A percentile compares a stretch with the other conserved stretches of the same genome.
Evolutionary conservation across 2,329 filamentous ascomycete species (phyloP).

Genomic region (Diaporthe capsici): DNA sequence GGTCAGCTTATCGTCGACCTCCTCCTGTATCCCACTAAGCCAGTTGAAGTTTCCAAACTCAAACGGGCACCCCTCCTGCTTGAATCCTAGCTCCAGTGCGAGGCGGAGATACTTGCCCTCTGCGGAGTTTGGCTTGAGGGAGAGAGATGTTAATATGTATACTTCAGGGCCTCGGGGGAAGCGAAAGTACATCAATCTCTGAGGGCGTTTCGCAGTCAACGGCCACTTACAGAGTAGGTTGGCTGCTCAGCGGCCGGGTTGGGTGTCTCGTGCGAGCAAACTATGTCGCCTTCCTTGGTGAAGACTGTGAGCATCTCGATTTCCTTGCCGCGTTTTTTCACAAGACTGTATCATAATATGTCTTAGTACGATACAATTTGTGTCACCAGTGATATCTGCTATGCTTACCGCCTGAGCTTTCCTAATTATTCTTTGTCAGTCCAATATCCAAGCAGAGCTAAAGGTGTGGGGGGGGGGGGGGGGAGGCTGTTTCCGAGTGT

Average conservation of each 20-base stretch:
- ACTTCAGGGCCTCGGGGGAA: not conserved
- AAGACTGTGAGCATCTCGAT: constrained; percentile 13
- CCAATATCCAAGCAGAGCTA: not conserved
- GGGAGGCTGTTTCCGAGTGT: not conserved
- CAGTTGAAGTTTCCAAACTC: constrained; percentile 8
- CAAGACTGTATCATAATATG: not conserved
- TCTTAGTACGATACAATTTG: not conserved
- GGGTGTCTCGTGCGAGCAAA: constrained; percentile 1
- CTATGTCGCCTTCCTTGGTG: constrained; percentile 6
- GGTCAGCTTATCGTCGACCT: constrained; percentile 22
- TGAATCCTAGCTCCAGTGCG: constrained; percentile 9
- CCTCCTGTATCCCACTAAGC: constrained; percentile 24
- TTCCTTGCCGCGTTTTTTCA: not conserved
- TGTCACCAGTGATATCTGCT: not conserved
- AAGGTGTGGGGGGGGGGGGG: too few species aligned
- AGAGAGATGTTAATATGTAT: not conserved
- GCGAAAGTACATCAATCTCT: not conserved
- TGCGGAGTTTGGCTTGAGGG: not conserved
- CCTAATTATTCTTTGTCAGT: not conserved
- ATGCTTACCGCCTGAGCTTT: constrained; percentile 5
- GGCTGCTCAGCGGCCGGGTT: not conserved
- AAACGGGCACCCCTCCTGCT: constrained; percentile 1
- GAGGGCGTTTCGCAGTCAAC: too few species aligned
- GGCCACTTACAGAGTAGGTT: not conserved
- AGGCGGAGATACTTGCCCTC: constrained; percentile 19